Evolutionary conservation across 805 yeast genomes (phyloP).

Genomic region (Cyberlindnera veronae): DNA sequence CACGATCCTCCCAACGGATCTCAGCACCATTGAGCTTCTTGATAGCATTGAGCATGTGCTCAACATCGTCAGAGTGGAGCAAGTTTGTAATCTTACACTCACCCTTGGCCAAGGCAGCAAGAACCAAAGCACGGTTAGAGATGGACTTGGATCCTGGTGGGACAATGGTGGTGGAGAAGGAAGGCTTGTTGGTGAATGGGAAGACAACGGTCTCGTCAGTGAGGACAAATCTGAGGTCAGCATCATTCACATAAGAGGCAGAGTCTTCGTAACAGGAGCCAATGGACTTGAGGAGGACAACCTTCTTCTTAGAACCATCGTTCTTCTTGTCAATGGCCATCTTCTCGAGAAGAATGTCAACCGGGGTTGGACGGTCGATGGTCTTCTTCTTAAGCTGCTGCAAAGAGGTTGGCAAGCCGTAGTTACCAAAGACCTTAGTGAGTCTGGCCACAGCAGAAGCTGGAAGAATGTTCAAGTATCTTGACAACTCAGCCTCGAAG

Average conservation of each 20-base stretch:
- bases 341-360: conserved; percentile 67
- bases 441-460: conserved; percentile 94
- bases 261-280: conserved; percentile 87
- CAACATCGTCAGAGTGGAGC: conserved; percentile 94
- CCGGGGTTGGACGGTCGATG: conserved; percentile 68
- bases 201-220: conserved; percentile 77
- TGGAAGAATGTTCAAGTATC: conserved; percentile 82
- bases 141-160: conserved; percentile 99
- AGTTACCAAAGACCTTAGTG: conserved; percentile 75
- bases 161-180: conserved; percentile 41
- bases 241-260: conserved; percentile 82
- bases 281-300: conserved; percentile 76
- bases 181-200: conserved; percentile 40
- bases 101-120: conserved; percentile 91
- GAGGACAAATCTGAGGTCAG: conserved; percentile 73
- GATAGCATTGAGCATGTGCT: conserved; percentile 89
- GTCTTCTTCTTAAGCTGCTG: conserved; percentile 64
- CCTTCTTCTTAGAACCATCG: conserved; percentile 86
- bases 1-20: conserved; percentile 80
- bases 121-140: conserved; percentile 87
- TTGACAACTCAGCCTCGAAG: conserved; percentile 90
- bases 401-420: conserved; percentile 78
- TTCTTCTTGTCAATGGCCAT: conserved; percentile 98
- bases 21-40: conserved; percentile 75
- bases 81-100: conserved; percentile 78